These are phyloP conservation scores for Ogataea paradorogensis DNA, from an alignment of 805 yeast species.

Conservation along the genomic window DNA sequence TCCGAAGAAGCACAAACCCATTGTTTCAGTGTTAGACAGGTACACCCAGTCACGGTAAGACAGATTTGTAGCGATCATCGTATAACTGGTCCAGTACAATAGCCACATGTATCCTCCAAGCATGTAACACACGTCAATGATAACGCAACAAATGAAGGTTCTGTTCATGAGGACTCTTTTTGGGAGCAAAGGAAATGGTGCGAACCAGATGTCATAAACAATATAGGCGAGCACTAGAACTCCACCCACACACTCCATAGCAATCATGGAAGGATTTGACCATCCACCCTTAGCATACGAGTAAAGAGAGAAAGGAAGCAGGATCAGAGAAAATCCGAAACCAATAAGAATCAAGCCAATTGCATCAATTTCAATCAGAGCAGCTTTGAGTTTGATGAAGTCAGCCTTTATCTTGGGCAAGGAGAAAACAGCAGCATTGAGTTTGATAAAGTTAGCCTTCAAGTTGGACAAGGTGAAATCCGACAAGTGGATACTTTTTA, in stretches of 20 bases:
- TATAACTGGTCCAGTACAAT: conserved; percentile 36
- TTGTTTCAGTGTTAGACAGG: conserved; percentile 36
- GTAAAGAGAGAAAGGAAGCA: conserved; percentile 39
- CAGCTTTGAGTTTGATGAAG: conserved; percentile 8
- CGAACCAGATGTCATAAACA: conserved; percentile 32
- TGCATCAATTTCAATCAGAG: conserved; percentile 37
- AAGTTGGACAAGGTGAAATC: too few relatives aligned
- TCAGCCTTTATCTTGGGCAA: neutral
- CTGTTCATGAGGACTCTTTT: conserved; percentile 35
- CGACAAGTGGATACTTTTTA: too few relatives aligned
- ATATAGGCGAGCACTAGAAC: conserved; percentile 30
- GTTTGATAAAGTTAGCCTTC: neutral
- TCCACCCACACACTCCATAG: conserved; percentile 41
- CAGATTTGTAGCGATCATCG: conserved; percentile 32
- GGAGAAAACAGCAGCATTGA: conserved; percentile 13
- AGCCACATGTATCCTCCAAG: conserved; percentile 9
- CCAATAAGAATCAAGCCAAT: conserved; percentile 39
- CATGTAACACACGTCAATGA: conserved; percentile 26
- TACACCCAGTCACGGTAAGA: conserved; percentile 36
- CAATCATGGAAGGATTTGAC: conserved; percentile 40
- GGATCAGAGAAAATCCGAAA: conserved; percentile 37
- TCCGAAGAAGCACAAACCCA: conserved; percentile 38
- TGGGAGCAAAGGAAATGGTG: conserved; percentile 39
- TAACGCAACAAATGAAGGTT: conserved; percentile 35
- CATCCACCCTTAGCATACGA: conserved; percentile 33